Base-by-base conservation (phyloP, 2,329 filamentous ascomycete species). In the Zymoseptoria passerinii region DNA sequence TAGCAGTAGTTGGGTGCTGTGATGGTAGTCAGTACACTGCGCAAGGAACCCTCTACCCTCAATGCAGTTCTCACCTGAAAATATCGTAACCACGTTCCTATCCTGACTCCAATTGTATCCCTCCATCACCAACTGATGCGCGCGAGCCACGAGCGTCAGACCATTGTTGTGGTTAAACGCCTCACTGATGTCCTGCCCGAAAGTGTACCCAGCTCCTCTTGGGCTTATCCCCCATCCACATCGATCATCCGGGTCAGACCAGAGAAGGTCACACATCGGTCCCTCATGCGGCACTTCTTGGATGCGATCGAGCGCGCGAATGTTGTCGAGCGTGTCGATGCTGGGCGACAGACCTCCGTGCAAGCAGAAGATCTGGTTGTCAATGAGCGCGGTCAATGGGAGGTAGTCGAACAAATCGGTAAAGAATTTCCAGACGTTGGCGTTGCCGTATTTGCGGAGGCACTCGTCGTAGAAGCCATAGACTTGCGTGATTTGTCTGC, bases 391-490 rank as follows among this genome's bases (percentile, higher is more conserved):
- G 65, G 92, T 96, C 67, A 99, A 84, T 66, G 94, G 92, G 48
- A 99, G 89, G 79, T 94, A 99, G 78, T 99, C 94, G 78, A 99
- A 99, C 56, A 99, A 87, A 75, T 99, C 92, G 72, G 92, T 96
- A 75, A 96, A 99, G 74, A 90, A 96, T 80, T 96, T 96, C 94
- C 94, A 99, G 64, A 99, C 94, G 68, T 96, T 97, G 63, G 94
- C 92, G 72, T 96, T 97, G 75, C 94, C 94, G 74, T 99, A 99
- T 80, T 99, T 99, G 74, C 92, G 89, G 69, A 97, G 84, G 74
- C 94, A 99, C 76, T 99, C 94, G 75, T 97, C 94, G 80, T 99
- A 99, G 80, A 99, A 99, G 63, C 94, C 94, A 74, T 99, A 99
- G 60, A 99, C 94, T 76, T 97, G 92, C 51, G 94, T 99, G 75